Evolutionary conservation across 331 rosid species (phyloP).

Genomic region (Stylosanthes scabra): DNA sequence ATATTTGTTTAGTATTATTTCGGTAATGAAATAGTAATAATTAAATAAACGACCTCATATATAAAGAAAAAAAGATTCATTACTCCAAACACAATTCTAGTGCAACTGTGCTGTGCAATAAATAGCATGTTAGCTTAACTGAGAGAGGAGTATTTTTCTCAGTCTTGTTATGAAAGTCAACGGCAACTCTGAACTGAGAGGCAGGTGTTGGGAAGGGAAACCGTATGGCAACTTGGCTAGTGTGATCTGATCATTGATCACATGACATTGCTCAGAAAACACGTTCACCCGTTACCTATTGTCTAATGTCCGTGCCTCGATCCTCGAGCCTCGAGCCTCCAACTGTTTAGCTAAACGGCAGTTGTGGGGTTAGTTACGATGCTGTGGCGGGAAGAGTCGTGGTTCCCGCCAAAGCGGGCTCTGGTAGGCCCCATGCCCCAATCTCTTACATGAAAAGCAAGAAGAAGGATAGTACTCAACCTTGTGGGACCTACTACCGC

Average conservation of each 20-base stretch:
- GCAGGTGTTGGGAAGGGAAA: background rate
- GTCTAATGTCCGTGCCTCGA: conserved; percentile 9
- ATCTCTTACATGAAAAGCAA: too few relatives aligned
- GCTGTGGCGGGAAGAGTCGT: conserved; percentile 32
- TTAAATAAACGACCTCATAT: too few relatives aligned
- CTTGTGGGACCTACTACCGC: conserved; percentile 12
- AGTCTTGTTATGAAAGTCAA: too few relatives aligned
- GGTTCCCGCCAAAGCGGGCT: conserved; percentile 33
- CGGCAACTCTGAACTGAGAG: background rate
- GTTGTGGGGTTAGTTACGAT: conserved; percentile 11
- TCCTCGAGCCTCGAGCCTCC: too few relatives aligned
- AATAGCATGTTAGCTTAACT: too few relatives aligned
- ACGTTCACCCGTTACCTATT: conserved; percentile 48
- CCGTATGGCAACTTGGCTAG: conserved; percentile 26
- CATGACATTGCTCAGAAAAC: conserved; percentile 58
- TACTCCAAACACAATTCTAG: too few relatives aligned
- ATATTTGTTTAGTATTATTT: too few relatives aligned
- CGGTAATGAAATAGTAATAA: too few relatives aligned
- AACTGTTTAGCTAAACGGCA: background rate
- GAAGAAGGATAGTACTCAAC: too few relatives aligned
- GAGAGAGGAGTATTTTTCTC: too few relatives aligned
- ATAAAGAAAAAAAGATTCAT: too few relatives aligned
- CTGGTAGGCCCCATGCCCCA: background rate
- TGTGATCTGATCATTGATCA: conserved; percentile 25
- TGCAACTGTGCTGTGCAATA: too few relatives aligned